Conservation (phyloP, 73 alveolate species). For the Symbiodinium pilosum region DNA sequence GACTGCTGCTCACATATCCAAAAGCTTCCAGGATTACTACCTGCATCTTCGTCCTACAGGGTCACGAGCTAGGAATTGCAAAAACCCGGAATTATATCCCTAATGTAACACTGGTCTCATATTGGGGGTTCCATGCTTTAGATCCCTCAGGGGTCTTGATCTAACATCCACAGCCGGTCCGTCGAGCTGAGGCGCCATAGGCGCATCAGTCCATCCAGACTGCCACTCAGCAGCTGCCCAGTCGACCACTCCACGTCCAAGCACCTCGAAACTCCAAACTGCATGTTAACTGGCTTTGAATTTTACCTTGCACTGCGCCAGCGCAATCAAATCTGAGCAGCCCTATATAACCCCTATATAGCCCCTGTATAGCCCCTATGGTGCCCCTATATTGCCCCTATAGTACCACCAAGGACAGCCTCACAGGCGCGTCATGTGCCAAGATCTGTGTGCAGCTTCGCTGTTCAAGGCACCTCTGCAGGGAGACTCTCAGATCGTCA, state of each 20-base stretch:
- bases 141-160: no score
- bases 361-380: no score
- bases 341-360: no score
- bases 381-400: no score
- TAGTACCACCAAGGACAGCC: background rate
- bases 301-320: no score
- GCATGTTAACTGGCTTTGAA: no score
- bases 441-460: background rate
- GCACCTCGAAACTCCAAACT: no score
- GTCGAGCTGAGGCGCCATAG: background rate
- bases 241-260: conserved; percentile 81
- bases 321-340: background rate
- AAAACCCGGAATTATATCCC: background rate
- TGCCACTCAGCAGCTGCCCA: conserved; percentile 35
- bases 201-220: conserved; percentile 34
- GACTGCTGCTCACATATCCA: no score
- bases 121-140: no score
- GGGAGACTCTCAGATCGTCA: background rate
- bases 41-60: background rate
- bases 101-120: no score
- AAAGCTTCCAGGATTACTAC: background rate
- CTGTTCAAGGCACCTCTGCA: background rate
- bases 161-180: background rate
- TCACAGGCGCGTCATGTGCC: background rate
- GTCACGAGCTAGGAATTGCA: background rate